These are phyloP conservation scores for Solanum piurae DNA, from an alignment of 257 asterid species.

Conservation along the genomic window DNA sequence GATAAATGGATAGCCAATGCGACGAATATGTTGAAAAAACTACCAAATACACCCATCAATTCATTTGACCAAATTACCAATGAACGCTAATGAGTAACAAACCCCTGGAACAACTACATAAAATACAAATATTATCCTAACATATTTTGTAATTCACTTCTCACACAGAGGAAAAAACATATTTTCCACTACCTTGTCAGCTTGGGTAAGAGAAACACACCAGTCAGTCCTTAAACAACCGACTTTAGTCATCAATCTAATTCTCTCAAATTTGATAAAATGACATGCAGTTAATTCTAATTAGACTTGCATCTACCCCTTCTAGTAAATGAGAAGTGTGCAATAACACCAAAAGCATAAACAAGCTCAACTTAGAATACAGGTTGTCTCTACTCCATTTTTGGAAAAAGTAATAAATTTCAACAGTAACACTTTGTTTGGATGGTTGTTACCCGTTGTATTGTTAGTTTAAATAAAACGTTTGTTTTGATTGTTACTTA, in stretches of 20 bases:
- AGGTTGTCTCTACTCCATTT: not conserved
- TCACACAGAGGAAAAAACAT: not conserved
- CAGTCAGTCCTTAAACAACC: not conserved
- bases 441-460: not conserved
- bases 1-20: not conserved
- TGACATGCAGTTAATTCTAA: not conserved
- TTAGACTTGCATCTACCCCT: not conserved
- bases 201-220: not conserved
- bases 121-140: not conserved
- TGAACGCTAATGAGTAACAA: not conserved
- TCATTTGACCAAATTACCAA: not conserved
- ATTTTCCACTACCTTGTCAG: not conserved
- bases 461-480: not conserved
- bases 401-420: not conserved
- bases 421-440: not conserved
- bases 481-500: not conserved
- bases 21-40: not conserved
- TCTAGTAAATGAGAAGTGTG: not conserved
- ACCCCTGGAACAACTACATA: not conserved
- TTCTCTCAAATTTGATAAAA: not conserved
- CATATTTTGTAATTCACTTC: not conserved
- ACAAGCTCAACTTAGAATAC: not conserved
- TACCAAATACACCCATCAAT: not conserved
- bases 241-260: not conserved
- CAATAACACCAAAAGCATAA: not conserved